Evolutionary conservation across 176 grass and related monocot species (phyloP).

Genomic region (Eragrostis nindensis): DNA sequence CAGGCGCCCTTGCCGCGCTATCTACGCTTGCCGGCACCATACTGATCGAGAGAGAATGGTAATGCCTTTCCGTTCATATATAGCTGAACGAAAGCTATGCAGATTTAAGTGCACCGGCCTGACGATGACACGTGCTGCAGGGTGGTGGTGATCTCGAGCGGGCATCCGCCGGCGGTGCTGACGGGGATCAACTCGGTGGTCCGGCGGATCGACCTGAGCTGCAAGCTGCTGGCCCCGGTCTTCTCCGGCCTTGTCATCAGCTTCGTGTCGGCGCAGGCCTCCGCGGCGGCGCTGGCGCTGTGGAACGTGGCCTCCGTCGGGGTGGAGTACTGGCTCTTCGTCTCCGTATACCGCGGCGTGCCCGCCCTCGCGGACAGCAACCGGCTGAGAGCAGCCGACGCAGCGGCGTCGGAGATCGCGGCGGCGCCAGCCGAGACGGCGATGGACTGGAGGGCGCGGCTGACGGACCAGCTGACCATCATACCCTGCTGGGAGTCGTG

Average conservation of each 20-base stretch:
- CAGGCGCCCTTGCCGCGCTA: constrained; percentile 74
- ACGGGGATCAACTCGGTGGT: constrained; percentile 89
- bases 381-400: constrained; percentile 37
- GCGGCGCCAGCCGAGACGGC: constrained; percentile 1
- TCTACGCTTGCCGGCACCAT: constrained; percentile 92
- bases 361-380: constrained; percentile 60
- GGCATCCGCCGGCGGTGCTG: constrained; percentile 49
- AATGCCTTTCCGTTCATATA: background rate
- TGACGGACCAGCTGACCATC: constrained; percentile 51
- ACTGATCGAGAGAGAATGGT: constrained; percentile 93
- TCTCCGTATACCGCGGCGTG: constrained; percentile 72
- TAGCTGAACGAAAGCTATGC: background rate
- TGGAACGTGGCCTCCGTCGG: constrained; percentile 73
- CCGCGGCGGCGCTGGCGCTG: constrained; percentile 60
- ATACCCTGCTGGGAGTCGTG: constrained; percentile 78
- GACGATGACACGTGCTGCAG: constrained; percentile 25
- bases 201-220: constrained; percentile 85
- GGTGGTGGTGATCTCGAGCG: constrained; percentile 82
- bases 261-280: constrained; percentile 77
- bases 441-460: constrained; percentile 37
- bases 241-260: constrained; percentile 83
- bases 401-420: constrained; percentile 3
- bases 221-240: constrained; percentile 89
- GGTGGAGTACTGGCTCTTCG: constrained; percentile 80
- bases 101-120: background rate